phyloP scores from a whole-genome alignment of 192 early-diverging fungal species.

The Haplosporangium gracile region DNA sequence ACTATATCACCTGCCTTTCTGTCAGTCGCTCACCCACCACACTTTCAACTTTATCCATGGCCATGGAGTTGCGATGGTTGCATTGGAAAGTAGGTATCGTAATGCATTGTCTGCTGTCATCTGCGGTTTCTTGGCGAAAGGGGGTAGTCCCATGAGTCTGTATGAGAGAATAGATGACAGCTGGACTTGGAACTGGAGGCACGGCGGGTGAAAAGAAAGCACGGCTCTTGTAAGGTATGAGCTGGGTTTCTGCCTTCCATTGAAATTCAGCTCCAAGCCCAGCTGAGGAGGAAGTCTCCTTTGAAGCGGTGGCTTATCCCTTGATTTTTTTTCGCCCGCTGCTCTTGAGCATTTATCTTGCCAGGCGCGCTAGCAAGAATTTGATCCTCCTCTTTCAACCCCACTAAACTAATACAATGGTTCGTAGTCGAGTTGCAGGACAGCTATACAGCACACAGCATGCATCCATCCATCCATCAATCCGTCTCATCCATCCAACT shows the following conservation, averaged over 20 bases:
- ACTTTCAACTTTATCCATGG: neutral
- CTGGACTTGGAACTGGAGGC: neutral
- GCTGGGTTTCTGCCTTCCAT: neutral
- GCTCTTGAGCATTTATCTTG: neutral
- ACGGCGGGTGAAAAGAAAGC: neutral
- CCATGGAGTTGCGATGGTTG: neutral
- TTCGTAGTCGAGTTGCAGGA: slow-evolving; percentile 9
- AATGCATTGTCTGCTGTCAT: too few relatives aligned
- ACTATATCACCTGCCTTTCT: neutral
- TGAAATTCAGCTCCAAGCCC: neutral
- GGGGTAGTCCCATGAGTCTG: too few relatives aligned
- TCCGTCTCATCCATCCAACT: slow-evolving; percentile 18
- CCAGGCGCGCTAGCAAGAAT: neutral
- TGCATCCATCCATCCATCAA: neutral
- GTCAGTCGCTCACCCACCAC: neutral
- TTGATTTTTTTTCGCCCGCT: neutral
- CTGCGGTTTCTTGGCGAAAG: too few relatives aligned
- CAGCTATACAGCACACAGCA: neutral
- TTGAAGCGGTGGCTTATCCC: neutral
- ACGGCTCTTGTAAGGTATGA: neutral
- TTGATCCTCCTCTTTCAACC: slow-evolving; percentile 46
- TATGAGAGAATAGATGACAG: neutral
- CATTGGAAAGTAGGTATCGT: neutral
- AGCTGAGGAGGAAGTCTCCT: neutral
- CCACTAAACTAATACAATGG: slow-evolving; percentile 52